These are phyloP conservation scores for Trypanosomatidae sp. DNA, from an alignment of 208 protist genomes.

Conservation along the genomic window DNA sequence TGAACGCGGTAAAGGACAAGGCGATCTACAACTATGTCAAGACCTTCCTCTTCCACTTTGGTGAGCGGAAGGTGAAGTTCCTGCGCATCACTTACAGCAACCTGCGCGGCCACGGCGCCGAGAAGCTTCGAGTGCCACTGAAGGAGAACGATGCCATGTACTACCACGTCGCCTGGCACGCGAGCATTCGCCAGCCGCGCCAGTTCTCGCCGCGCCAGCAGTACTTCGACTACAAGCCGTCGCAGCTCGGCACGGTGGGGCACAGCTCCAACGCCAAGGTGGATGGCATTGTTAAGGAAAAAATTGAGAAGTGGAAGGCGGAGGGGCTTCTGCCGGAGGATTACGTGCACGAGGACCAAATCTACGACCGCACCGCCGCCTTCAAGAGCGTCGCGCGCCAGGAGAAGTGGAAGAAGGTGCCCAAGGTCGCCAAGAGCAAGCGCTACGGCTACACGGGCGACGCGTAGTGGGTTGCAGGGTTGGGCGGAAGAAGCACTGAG, in stretches of 20 bases:
- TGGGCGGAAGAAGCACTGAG: no score
- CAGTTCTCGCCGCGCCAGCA: constrained; percentile 88
- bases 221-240: constrained; percentile 91
- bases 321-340: constrained; percentile 87
- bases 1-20: constrained; percentile 77
- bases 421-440: constrained; percentile 75
- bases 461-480: no score
- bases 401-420: constrained; percentile 88
- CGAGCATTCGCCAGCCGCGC: constrained; percentile 68
- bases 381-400: constrained; percentile 80
- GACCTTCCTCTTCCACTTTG: constrained; percentile 86
- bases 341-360: constrained; percentile 84
- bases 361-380: constrained; percentile 75
- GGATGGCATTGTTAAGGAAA: constrained; percentile 92
- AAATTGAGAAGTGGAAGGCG: constrained; percentile 91
- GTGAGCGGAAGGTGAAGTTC: constrained; percentile 87
- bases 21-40: constrained; percentile 86
- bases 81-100: constrained; percentile 79
- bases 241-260: constrained; percentile 39
- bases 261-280: constrained; percentile 82
- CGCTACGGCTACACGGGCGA: constrained; percentile 79
- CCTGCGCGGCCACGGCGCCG: constrained; percentile 79
- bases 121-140: constrained; percentile 71
- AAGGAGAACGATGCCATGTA: constrained; percentile 89
- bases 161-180: constrained; percentile 91